Conservation (phyloP, 495 filamentous ascomycete genomes). For the Penicillium robsamsonii region DNA sequence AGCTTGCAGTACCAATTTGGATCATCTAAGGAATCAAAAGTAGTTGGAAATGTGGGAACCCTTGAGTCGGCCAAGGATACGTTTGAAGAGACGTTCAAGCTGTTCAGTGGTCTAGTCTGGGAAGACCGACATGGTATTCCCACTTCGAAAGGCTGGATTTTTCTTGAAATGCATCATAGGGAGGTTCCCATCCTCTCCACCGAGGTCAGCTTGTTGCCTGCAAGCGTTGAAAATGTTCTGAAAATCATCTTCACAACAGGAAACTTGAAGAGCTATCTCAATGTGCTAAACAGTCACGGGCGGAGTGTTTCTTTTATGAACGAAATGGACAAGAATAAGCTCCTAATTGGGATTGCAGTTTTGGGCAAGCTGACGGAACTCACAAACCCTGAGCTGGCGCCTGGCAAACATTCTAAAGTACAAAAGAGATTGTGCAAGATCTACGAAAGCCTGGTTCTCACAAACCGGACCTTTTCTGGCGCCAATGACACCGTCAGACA, state of each 20-base stretch:
- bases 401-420: background rate
- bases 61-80: background rate
- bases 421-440: background rate
- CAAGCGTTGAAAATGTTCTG: background rate
- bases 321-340: background rate
- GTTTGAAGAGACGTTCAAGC: slow-evolving; percentile 12
- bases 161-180: background rate
- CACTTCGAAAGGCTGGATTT: background rate
- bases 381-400: background rate
- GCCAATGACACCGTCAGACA: background rate
- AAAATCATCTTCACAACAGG: background rate
- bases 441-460: background rate
- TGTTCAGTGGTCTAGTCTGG: slow-evolving; percentile 9
- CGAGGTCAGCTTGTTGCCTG: background rate
- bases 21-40: background rate
- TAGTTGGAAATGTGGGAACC: background rate
- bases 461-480: no score
- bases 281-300: background rate
- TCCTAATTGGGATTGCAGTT: background rate
- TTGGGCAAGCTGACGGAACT: background rate
- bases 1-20: background rate
- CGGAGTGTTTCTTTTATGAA: background rate
- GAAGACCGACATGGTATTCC: slow-evolving; percentile 3
- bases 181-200: background rate
- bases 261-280: background rate